Conservation (phyloP, 495 filamentous ascomycete genomes). For the Hamigera avellanea region DNA sequence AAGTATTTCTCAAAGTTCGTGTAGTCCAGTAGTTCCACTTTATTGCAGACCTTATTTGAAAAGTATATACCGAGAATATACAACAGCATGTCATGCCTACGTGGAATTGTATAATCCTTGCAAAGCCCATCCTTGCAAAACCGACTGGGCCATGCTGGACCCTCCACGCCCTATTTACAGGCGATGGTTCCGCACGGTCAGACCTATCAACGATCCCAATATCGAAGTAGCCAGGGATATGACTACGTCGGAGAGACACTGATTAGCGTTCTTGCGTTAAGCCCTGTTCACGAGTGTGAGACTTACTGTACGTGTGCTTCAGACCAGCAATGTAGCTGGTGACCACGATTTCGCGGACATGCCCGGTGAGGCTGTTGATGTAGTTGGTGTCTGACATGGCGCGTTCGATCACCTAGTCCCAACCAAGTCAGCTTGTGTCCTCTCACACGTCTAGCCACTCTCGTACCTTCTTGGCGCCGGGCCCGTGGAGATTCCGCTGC, state of each 20-base stretch:
- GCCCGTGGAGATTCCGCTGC: slow-evolving; percentile 14
- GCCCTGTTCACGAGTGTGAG: neutral
- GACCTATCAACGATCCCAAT: slow-evolving; percentile 14
- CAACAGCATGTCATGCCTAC: no score
- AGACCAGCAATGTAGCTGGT: slow-evolving; percentile 23
- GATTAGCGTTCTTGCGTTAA: neutral
- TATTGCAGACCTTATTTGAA: no score
- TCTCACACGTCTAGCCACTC: neutral
- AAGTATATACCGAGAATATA: no score
- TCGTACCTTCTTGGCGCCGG: slow-evolving; percentile 16
- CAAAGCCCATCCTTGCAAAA: no score
- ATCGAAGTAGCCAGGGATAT: slow-evolving; percentile 20
- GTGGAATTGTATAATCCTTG: no score
- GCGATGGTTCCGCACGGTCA: slow-evolving; percentile 19
- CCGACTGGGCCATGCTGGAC: no score
- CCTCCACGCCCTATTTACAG: no score
- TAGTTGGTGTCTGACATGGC: slow-evolving; percentile 27
- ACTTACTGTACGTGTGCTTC: slow-evolving; percentile 23
- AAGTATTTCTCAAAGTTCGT: no score
- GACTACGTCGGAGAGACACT: slow-evolving; percentile 8
- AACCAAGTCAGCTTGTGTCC: no score
- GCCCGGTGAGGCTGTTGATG: slow-evolving; percentile 19
- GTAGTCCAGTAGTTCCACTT: no score
- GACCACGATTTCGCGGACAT: slow-evolving; percentile 22
- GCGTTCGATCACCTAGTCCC: slow-evolving; percentile 20